Evolutionary conservation across 176 grass and related monocot genomes (phyloP).

Genomic region (Oryza australiensis): DNA sequence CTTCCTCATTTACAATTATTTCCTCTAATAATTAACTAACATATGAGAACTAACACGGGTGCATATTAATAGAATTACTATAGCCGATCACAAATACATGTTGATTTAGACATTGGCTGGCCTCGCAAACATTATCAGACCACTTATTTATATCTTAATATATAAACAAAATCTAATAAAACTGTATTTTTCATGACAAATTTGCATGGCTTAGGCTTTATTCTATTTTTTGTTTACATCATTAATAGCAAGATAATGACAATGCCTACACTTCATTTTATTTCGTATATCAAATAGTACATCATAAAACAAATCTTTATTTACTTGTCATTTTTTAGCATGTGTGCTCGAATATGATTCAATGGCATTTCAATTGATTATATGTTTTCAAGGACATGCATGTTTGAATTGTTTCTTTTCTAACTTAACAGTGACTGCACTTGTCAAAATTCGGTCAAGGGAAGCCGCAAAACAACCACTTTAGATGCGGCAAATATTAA

Average conservation of each 20-base stretch:
- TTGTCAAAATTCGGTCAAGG: conserved; percentile 35
- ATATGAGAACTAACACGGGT: neutral
- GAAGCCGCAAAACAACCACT: conserved; percentile 38
- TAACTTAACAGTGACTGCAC: conserved; percentile 14
- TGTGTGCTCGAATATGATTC: neutral
- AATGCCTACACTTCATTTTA: neutral
- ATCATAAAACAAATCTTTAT: neutral
- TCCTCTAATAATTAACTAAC: neutral
- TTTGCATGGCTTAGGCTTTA: too few relatives aligned
- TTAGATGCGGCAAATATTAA: conserved; percentile 21
- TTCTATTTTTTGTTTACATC: too few relatives aligned
- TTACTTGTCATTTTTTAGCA: neutral
- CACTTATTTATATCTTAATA: too few relatives aligned
- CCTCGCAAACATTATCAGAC: too few relatives aligned
- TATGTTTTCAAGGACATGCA: conserved; percentile 20
- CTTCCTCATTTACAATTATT: neutral
- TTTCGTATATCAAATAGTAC: neutral
- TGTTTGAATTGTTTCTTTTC: neutral
- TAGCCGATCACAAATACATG: neutral
- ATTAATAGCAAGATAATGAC: neutral
- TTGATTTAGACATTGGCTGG: too few relatives aligned
- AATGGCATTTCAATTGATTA: neutral
- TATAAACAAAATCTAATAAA: too few relatives aligned
- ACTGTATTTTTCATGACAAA: too few relatives aligned
- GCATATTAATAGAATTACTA: neutral